Base-by-base conservation (phyloP, 257 asterid genomes). In the Solanum pinnatisectum region DNA sequence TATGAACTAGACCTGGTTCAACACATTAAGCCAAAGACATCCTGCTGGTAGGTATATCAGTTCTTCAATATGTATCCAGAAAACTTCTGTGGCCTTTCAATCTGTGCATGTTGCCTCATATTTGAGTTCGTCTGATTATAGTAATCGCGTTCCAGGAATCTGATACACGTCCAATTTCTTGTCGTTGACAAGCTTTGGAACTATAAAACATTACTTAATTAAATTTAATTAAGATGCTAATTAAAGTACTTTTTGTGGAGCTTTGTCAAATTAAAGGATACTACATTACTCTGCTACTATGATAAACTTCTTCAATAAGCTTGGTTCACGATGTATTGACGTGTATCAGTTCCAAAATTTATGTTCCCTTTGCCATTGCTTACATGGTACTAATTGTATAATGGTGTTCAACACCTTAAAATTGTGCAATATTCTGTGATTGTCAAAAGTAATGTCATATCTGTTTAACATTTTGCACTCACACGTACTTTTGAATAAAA, bases 1-100 rank as follows among this genome's bases (percentile, higher is more conserved):
- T 96, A 91, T 96, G 92, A 94, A 82, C 73, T 2, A 49, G 39
- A 22, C 59, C 49, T 77, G 33, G 25, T 68, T 18, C 89, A 81
- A 42, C n/a, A 37, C 12, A 35, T 22, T 18, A 67, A 6, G 77
- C 23, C 70, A 52, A 65, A 32, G 74, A 81, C 71, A 85, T 84
- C 70, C 25, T 67, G 39, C 40, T 67, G 49, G 74, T 49, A 65
- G 4, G 49, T 30, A 10, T 44, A 76, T 76, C 11, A 76, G 22
- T 42, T 78, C 25, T 42, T 40, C 63, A n/a, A 25, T 79, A 13
- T 23, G 11, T 60, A 70, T 60, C 65, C 72, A 7, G 42, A 18
- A 18, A 89, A 33, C 22, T 86, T 76, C 8, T 59, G 35, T 46
- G 46, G 32, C 67, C 85, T 44, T 36, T 30, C 25, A 1, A 9